Evolutionary conservation across 2,329 filamentous ascomycete species (phyloP).

Genomic region (Fusarium chuoi): DNA sequence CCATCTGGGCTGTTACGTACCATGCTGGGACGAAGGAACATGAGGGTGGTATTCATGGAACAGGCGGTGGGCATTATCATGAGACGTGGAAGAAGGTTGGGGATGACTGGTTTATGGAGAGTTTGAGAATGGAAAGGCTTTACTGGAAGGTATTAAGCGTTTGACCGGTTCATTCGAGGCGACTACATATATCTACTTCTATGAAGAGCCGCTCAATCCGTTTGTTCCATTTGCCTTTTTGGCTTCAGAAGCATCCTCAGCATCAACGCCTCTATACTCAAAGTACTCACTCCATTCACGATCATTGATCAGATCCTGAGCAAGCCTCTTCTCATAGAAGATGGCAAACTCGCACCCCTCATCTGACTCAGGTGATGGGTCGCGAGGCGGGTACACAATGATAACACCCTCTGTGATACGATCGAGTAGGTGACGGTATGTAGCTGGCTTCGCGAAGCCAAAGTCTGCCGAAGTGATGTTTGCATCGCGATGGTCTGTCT

Average conservation of each 20-base stretch:
- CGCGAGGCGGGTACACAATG: conserved; percentile 47
- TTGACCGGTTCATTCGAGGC: fast-evolving
- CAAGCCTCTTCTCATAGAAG: conserved; percentile 49
- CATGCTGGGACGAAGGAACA: neutral
- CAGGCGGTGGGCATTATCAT: conserved; percentile 20
- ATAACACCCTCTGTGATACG: conserved; percentile 43
- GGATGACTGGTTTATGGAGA: conserved; percentile 25
- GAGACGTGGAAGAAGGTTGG: conserved; percentile 25
- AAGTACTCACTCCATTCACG: conserved; percentile 51
- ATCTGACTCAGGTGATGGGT: conserved; percentile 41
- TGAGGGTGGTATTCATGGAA: conserved; percentile 4
- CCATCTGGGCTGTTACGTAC: conserved; percentile 14
- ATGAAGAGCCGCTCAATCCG: fast-evolving
- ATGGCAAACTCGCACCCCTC: conserved; percentile 51
- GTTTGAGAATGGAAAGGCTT: conserved; percentile 21
- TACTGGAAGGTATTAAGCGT: conserved; percentile 21
- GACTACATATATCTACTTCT: neutral
- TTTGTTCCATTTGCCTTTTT: neutral
- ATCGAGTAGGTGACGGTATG: conserved; percentile 49
- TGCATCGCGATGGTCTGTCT: conserved; percentile 51
- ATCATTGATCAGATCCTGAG: conserved; percentile 47
- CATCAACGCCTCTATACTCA: conserved; percentile 51
- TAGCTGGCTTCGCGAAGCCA: conserved; percentile 49
- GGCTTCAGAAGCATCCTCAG: conserved; percentile 2
- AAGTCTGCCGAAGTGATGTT: conserved; percentile 47